These are phyloP conservation scores for Fusarium euwallaceae DNA, from an alignment of 2,329 filamentous ascomycete genomes.

Conservation along the genomic window DNA sequence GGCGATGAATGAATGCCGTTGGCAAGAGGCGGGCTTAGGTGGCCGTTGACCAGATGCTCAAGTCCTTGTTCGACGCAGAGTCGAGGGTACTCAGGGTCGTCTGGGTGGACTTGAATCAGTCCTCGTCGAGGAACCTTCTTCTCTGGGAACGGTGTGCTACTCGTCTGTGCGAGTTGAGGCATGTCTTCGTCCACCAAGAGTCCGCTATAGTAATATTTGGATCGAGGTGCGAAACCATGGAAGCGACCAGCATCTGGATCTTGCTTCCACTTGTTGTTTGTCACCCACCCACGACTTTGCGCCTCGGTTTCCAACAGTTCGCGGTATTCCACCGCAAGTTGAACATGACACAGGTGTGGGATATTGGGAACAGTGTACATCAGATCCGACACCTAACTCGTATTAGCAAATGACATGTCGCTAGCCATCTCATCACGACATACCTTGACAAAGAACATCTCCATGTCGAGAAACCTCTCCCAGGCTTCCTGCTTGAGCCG, in stretches of 20 bases:
- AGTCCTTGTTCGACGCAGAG: slow-evolving; percentile 71
- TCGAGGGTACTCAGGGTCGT: slow-evolving; percentile 69
- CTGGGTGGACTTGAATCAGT: slow-evolving; percentile 64
- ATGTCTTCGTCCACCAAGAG: slow-evolving; percentile 64
- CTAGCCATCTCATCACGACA: slow-evolving; percentile 25
- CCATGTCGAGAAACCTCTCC: slow-evolving; percentile 67
- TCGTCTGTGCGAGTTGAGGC: slow-evolving; percentile 61
- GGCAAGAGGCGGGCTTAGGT: slow-evolving; percentile 57
- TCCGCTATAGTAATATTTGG: slow-evolving; percentile 72
- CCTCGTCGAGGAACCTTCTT: slow-evolving; percentile 68
- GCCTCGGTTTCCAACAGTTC: slow-evolving; percentile 68
- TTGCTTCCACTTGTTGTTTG: slow-evolving; percentile 68
- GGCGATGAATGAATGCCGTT: slow-evolving; percentile 65
- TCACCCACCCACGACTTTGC: slow-evolving; percentile 57
- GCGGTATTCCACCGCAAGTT: slow-evolving; percentile 69
- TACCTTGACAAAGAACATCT: slow-evolving; percentile 78
- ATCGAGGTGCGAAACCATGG: slow-evolving; percentile 67
- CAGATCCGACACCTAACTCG: slow-evolving; percentile 69
- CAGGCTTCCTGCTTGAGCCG: slow-evolving; percentile 63
- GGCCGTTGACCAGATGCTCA: slow-evolving; percentile 64
- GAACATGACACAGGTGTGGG: slow-evolving; percentile 69
- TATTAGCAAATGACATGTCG: slow-evolving; percentile 22
- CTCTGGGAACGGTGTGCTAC: slow-evolving; percentile 68
- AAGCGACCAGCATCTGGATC: slow-evolving; percentile 68
- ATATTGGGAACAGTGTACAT: slow-evolving; percentile 70